These are phyloP conservation scores for Pseudocercospora cruenta DNA, from an alignment of 2,329 filamentous ascomycete genomes.

Conservation along the genomic window DNA sequence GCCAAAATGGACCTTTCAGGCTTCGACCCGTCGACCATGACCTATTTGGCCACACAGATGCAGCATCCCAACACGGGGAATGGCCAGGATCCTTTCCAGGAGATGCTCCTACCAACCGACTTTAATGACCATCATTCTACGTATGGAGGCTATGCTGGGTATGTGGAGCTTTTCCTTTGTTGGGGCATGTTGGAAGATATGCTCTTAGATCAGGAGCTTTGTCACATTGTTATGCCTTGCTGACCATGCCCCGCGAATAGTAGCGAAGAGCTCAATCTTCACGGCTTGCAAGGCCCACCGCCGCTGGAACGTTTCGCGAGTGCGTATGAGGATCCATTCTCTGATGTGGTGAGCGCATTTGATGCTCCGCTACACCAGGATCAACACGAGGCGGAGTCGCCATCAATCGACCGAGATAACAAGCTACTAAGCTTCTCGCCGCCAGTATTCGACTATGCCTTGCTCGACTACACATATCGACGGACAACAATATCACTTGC, in stretches of 20 bases:
- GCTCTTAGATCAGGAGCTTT: background rate
- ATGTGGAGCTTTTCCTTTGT: slow-evolving; percentile 23
- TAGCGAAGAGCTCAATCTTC: slow-evolving; percentile 37
- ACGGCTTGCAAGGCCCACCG: slow-evolving; percentile 31
- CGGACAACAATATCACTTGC: slow-evolving; percentile 68
- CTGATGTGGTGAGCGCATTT: slow-evolving; percentile 54
- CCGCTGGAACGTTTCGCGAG: slow-evolving; percentile 41
- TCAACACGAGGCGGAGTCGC: slow-evolving; percentile 48
- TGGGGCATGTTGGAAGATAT: background rate
- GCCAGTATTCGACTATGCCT: slow-evolving; percentile 57
- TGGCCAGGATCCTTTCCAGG: slow-evolving; percentile 45
- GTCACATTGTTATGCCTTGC: background rate
- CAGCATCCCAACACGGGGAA: slow-evolving; percentile 57
- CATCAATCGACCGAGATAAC: slow-evolving; percentile 66
- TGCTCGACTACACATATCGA: slow-evolving; percentile 68
- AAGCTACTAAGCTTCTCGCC: slow-evolving; percentile 57
- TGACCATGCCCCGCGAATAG: slow-evolving; percentile 19
- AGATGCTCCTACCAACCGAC: slow-evolving; percentile 58
- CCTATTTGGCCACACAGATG: slow-evolving; percentile 62
- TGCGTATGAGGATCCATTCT: slow-evolving; percentile 56
- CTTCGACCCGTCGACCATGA: slow-evolving; percentile 51
- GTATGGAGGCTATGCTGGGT: slow-evolving; percentile 65
- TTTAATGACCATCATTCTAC: slow-evolving; percentile 60
- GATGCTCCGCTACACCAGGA: slow-evolving; percentile 48
- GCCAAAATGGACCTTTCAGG: slow-evolving; percentile 34